Evolutionary conservation across 805 yeast genomes (phyloP).

Genomic region (Wickerhamomyces kurtzmanii): DNA sequence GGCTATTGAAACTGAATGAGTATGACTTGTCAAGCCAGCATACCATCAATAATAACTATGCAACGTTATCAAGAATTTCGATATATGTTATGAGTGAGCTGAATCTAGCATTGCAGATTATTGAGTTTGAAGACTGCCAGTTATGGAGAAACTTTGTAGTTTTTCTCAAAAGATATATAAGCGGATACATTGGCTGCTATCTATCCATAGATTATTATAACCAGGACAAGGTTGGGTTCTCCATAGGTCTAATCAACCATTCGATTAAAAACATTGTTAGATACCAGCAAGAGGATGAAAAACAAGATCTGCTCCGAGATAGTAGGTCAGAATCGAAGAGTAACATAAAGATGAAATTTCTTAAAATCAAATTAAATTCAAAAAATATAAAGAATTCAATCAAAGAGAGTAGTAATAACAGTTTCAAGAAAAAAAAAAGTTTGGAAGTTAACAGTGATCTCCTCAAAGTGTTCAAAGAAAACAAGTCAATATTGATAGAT

Average conservation of each 20-base stretch:
- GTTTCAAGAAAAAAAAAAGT: no score
- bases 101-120: no score
- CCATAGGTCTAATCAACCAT: slow-evolving; percentile 32
- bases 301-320: no score
- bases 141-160: slow-evolving; percentile 20
- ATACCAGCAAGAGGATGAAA: no score
- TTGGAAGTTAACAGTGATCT: slow-evolving; percentile 20
- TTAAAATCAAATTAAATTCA: no score
- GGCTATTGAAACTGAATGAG: slow-evolving; percentile 13
- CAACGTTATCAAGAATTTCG: slow-evolving; percentile 34
- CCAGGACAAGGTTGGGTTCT: slow-evolving; percentile 32
- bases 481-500: slow-evolving; percentile 25
- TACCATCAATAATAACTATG: slow-evolving; percentile 19
- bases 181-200: slow-evolving; percentile 34
- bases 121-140: no score
- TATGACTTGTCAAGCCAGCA: slow-evolving; percentile 13
- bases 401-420: no score
- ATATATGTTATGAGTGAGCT: slow-evolving; percentile 26
- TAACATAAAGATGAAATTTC: no score
- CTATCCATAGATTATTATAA: slow-evolving; percentile 35
- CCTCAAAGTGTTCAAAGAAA: slow-evolving; percentile 24
- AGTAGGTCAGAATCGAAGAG: no score
- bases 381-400: no score
- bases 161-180: slow-evolving; percentile 23
- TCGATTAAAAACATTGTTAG: slow-evolving; percentile 23